A percentile compares a stretch with the other conserved stretches of the same genome.
phyloP scores from a whole-genome alignment of 306 rosid genomes.

The Malus domestica region ASM211411v1 NC_041798.1:36967001-36967500 shows the following conservation, averaged over 20 bases:
- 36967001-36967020: too few species aligned
- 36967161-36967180: background rate
- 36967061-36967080: too few species aligned
- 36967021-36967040: too few species aligned
- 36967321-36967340: background rate
- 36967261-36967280: background rate
- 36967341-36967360: background rate
- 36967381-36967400: background rate
- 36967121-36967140: too few species aligned
- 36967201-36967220: conserved; percentile 26
- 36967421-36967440: background rate
- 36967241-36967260: background rate
- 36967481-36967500: background rate
- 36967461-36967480: background rate
- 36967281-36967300: background rate
- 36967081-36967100: too few species aligned
- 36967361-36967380: background rate
- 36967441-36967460: conserved; percentile 1
- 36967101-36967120: too few species aligned
- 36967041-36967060: too few species aligned
- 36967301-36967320: background rate
- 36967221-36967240: background rate
- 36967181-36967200: background rate
- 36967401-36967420: background rate
- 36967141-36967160: too few species aligned